Evolutionary conservation across 2,329 filamentous ascomycete species (phyloP), one percentile per base, ranked within the genome.

Genomic region (Pyrenophora tritici-repentis): DNA sequence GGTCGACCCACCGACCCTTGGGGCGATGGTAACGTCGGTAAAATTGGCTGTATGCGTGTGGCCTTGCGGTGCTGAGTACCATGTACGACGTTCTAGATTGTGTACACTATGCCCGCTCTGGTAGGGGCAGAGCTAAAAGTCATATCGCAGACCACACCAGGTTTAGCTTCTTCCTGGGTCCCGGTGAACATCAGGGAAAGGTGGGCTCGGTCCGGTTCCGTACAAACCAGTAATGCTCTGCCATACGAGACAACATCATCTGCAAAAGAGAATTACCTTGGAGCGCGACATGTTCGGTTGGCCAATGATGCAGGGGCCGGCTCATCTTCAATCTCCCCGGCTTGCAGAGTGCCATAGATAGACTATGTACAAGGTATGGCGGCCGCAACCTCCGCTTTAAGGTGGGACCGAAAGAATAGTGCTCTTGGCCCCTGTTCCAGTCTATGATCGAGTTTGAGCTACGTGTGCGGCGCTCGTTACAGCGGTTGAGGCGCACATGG

Each of bases 171-270:
- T 31, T 24, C 24, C 31, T 32, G 39, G 26, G 26, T 50, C 42
- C 20, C 39, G 35, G 36, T 51, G 42, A 46, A 50, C 41, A 50
- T 46, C 50, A 50, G 46, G 50, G 40, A 49, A 40, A 13, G 14
- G 36, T 37, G 36, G 41, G 35, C 9, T 5, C 31, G 40, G 18
- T 50, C 32, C 33, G 32, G 37, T 29, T 32, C 36, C 41, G 33
- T 22, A 32, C 36, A 24, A 24, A 24, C 22, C 22, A 24, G 22
- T 35, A 20, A 29, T 36, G 34, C 24, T 46, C 6, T 24, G 8
- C 6, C 22, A 7, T 24, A 24, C 22, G 8, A 24, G 22, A 7
- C 22, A 24, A 24, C 22, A 24, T 24, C 22, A 24, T 7, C 4
- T 24, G 6, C 22, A 24, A 9, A 24, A 6, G 22, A 9, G 18